phyloP scores from a whole-genome alignment of 176 grass and related monocot genomes.

The Phragmites australis region DNA sequence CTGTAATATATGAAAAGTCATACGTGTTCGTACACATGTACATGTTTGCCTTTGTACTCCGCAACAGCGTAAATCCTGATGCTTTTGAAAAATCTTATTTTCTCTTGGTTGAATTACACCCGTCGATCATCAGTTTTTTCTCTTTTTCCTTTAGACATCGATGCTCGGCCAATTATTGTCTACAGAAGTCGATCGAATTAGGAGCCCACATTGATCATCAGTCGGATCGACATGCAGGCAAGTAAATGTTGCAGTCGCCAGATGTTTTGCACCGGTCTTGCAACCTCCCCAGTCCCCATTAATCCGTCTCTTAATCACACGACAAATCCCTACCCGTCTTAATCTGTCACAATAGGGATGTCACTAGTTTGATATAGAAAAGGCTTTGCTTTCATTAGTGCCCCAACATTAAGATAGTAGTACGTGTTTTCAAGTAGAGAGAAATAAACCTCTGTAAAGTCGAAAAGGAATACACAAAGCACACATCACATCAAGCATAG shows the following conservation, averaged over 20 bases:
- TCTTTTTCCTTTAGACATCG: not conserved
- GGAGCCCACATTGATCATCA: not conserved
- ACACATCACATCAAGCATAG: no score
- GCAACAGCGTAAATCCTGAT: no score
- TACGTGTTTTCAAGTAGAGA: not conserved
- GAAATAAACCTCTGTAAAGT: not conserved
- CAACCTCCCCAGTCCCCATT: not conserved
- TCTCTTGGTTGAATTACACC: not conserved
- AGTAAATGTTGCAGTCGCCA: conserved; percentile 26
- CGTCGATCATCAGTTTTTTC: not conserved
- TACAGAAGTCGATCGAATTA: not conserved
- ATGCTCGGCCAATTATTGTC: not conserved
- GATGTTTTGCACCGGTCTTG: not conserved
- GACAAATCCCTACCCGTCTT: not conserved
- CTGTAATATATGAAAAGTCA: no score
- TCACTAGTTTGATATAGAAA: not conserved
- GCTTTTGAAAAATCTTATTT: not conserved
- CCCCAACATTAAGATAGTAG: not conserved
- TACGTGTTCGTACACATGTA: not conserved
- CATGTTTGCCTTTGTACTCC: no score
- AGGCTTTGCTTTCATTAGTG: not conserved
- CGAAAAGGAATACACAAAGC: not conserved
- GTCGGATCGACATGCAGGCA: not conserved
- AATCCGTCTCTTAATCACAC: not conserved
- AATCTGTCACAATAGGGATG: conserved; percentile 7